Base-by-base conservation (phyloP, 768 basidiomycete genomes). In the Russula dissimulans region DNA sequence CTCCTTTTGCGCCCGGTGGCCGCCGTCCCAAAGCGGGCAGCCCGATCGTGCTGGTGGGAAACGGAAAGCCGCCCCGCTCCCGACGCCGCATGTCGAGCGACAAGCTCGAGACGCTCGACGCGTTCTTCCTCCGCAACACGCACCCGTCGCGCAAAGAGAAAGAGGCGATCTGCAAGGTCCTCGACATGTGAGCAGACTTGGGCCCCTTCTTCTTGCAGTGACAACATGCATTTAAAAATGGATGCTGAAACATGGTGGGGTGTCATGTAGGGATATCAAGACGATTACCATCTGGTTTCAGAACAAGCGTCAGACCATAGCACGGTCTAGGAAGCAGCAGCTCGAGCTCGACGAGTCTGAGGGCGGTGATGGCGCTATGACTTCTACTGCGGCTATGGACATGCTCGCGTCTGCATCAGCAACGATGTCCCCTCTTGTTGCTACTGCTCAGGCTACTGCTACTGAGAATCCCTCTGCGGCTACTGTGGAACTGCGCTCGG, bases 241-340 rank as follows among this genome's bases (percentile, higher is more conserved):
- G 32, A 12, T 32, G 47, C 14, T 47, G 14, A 26, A 26, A 26
- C 22, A 26, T 26, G 22, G 22, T 26, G 22, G 22, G 22, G 22
- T 26, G 22, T 39, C 12, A 31, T 17, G 17, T n/a, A 79, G 78
- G 70, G 74, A 77, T 41, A 67, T 76, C 67, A 79, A 78, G 69
- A 73, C 77, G 11, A 64, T 79, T 61, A 78, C 86, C n/a, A 84
- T 89, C 43, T 90, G 87, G 87, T 89, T 89, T 70, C 87, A 90
- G 72, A 90, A 90, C 70, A 87, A 83, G 71, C 83, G 87, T 15
- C 86, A 89, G 67, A 84, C 71, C 39, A 58, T 48, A 32, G 51
- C 60, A 5, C 60, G 60, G 18, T 57, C 73, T 50, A 78, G 77
- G 59, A 74, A 72, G 67, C 69, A 66, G 49, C 50, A 36, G 34